A percentile compares a stretch with the other conserved stretches of the same genome.
Evolutionary conservation across 331 rosid genomes (phyloP).

Genomic region (Cucumis variabilis): DNA sequence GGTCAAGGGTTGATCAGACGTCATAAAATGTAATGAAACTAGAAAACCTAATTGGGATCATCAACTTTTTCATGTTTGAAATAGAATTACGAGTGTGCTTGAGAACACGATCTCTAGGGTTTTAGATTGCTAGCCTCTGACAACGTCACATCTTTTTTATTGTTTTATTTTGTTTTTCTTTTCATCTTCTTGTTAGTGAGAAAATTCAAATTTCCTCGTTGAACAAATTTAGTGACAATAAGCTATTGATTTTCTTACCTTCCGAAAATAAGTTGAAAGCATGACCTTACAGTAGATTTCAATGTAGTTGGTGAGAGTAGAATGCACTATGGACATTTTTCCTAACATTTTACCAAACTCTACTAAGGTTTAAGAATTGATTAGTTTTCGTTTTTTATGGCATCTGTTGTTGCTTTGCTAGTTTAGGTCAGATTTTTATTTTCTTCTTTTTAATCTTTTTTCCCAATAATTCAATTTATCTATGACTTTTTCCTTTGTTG

Average conservation of each 20-base stretch:
- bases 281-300: neutral
- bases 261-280: neutral
- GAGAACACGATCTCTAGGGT: neutral
- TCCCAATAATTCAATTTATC: neutral
- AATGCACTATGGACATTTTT: neutral
- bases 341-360: neutral
- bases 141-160: neutral
- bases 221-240: neutral
- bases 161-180: neutral
- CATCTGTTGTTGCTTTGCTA: neutral
- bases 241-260: conserved; percentile 12
- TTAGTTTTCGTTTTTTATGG: neutral
- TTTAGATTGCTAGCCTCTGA: neutral
- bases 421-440: neutral
- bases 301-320: neutral
- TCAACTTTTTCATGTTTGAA: neutral
- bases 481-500: neutral
- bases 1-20: neutral
- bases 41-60: conserved; percentile 8
- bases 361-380: too few relatives aligned
- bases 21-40: neutral
- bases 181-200: neutral
- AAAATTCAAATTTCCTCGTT: neutral
- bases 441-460: neutral
- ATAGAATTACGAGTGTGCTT: neutral